Percentiles rank a stretch among this genome's conserved stretches.
phyloP scores from a whole-genome alignment of 2,329 filamentous ascomycete species.

The Chrysoporthe austroafricana region DNA sequence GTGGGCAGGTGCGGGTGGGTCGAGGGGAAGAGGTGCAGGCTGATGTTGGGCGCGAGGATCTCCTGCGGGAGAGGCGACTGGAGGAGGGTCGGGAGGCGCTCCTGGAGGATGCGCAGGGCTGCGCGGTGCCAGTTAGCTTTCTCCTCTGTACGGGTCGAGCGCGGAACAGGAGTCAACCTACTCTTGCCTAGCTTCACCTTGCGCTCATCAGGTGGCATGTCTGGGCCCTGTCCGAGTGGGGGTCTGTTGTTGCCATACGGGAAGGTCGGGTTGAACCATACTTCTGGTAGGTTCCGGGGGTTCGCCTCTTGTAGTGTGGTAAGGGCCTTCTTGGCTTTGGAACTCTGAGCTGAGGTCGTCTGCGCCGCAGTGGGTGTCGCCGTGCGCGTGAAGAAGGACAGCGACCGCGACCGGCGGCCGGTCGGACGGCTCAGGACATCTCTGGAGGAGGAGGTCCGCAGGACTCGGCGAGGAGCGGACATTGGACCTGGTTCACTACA shows the following conservation, averaged over 20 bases:
- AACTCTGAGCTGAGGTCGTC: constrained; percentile 20
- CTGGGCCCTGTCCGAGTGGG: constrained; percentile 29
- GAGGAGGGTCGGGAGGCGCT: constrained; percentile 68
- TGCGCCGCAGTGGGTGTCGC: constrained; percentile 22
- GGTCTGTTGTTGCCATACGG: constrained; percentile 36
- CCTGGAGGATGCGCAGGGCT: constrained; percentile 69
- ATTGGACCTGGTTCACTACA: constrained; percentile 38
- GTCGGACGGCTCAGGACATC: constrained; percentile 35
- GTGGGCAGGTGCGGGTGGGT: constrained; percentile 88
- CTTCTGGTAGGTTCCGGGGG: constrained; percentile 40
- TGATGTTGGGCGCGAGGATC: constrained; percentile 75
- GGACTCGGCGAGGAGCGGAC: constrained; percentile 40
- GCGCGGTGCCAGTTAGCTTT: constrained; percentile 18
- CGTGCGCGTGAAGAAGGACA: constrained; percentile 26
- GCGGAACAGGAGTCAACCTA: constrained; percentile 40
- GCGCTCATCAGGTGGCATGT: constrained; percentile 54
- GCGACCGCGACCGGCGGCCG: constrained; percentile 33
- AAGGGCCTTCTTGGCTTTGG: constrained; percentile 26
- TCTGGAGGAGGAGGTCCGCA: constrained; percentile 33
- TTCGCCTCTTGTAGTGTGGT: constrained; percentile 33
- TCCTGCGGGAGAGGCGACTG: constrained; percentile 72
- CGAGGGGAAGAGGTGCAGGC: constrained; percentile 70
- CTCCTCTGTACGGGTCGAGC: constrained; percentile 11
- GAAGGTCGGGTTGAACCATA: constrained; percentile 49
- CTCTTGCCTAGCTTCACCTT: constrained; percentile 68